Conservation (phyloP, 495 filamentous ascomycete genomes). For the Parmelia sp. region DNA sequence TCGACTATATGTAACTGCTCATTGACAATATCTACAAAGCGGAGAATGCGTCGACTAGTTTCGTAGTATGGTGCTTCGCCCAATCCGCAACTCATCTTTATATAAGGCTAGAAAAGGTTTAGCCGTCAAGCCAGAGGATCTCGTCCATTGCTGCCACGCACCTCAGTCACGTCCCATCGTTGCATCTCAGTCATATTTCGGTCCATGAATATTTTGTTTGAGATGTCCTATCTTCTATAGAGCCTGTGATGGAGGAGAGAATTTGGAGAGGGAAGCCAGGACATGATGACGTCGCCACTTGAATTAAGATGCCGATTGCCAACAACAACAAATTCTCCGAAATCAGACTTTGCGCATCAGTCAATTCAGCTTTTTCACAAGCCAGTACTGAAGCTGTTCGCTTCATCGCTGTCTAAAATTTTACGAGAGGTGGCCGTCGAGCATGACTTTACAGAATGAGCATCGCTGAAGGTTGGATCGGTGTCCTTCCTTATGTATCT, state of each 20-base stretch:
- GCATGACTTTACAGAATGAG: background rate
- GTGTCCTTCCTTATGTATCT: background rate
- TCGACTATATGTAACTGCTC: constrained; percentile 68
- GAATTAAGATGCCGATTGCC: background rate
- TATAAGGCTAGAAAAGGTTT: constrained; percentile 53
- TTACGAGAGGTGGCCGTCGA: background rate
- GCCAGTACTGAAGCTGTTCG: background rate
- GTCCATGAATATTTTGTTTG: background rate
- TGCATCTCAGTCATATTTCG: constrained; percentile 18
- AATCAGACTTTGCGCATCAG: background rate
- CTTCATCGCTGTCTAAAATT: background rate
- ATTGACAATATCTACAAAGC: constrained; percentile 86
- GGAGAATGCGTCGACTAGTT: constrained; percentile 57
- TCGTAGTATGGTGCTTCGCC: constrained; percentile 85
- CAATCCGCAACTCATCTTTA: constrained; percentile 64
- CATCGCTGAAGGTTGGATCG: background rate
- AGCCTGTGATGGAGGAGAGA: background rate
- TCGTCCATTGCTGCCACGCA: background rate
- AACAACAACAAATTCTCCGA: background rate
- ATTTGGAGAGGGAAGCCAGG: background rate
- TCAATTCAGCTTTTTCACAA: background rate
- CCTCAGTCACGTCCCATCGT: constrained; percentile 23
- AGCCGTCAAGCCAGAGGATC: background rate
- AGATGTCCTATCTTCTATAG: background rate
- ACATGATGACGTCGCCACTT: background rate